phyloP scores from a whole-genome alignment of 352 stramenopile genomes.

The Phytophthora litchii region DNA sequence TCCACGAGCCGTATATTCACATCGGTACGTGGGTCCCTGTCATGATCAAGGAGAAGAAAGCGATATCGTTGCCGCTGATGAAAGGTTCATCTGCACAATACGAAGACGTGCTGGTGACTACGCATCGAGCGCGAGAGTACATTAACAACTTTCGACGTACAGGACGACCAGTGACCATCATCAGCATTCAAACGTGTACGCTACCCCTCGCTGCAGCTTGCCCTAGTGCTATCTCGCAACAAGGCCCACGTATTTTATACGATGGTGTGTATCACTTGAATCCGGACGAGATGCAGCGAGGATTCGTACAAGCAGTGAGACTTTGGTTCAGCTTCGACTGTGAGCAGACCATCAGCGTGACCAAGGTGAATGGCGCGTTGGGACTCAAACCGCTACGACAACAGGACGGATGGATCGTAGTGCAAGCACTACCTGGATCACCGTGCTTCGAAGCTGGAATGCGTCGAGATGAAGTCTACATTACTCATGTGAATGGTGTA shows the following conservation, averaged over 20 bases:
- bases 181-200: constrained; percentile 70
- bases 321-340: constrained; percentile 87
- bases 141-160: constrained; percentile 65
- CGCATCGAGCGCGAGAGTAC: constrained; percentile 64
- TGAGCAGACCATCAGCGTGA: constrained; percentile 80
- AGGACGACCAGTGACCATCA: constrained; percentile 64
- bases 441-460: constrained; percentile 77
- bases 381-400: constrained; percentile 74
- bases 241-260: constrained; percentile 62
- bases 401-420: constrained; percentile 80
- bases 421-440: constrained; percentile 68
- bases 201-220: constrained; percentile 66
- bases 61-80: constrained; percentile 31
- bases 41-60: constrained; percentile 53
- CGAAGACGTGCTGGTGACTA: constrained; percentile 74
- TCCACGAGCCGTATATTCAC: constrained; percentile 77
- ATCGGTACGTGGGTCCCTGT: constrained; percentile 79
- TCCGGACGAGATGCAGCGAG: constrained; percentile 51
- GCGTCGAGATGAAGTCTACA: constrained; percentile 72
- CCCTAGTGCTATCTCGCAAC: constrained; percentile 68
- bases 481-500: constrained; percentile 83
- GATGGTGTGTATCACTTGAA: constrained; percentile 64
- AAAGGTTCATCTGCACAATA: constrained; percentile 49
- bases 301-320: constrained; percentile 70
- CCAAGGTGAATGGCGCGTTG: constrained; percentile 70